Percentiles rank a stretch among this genome's conserved stretches.
These are phyloP conservation scores for Cordyceps pruinosa DNA, from an alignment of 2,329 filamentous ascomycete species.

Conservation along the genomic window DNA sequence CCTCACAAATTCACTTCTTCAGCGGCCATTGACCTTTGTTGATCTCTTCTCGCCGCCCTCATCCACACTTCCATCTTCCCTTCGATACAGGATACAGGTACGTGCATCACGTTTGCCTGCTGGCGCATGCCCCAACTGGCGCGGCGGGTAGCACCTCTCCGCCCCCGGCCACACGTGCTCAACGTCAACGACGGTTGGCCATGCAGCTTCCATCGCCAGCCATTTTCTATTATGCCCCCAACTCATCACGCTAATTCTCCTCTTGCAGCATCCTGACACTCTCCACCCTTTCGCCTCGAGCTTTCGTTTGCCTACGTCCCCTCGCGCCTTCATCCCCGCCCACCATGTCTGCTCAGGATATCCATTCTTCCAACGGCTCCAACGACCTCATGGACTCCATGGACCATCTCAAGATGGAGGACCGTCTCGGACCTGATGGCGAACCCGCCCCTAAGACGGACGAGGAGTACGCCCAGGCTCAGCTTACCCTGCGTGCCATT, in stretches of 20 bases:
- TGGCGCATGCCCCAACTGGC: neutral
- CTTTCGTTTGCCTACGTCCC: conserved; percentile 2
- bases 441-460: conserved; percentile 84
- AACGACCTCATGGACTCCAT: conserved; percentile 54
- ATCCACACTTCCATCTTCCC: neutral
- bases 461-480: conserved; percentile 89
- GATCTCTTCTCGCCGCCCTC: neutral
- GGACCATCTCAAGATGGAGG: conserved; percentile 60
- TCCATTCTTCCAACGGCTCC: conserved; percentile 49
- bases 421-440: conserved; percentile 64
- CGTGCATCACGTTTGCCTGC: neutral
- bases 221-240: neutral
- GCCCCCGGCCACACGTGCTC: conserved; percentile 10
- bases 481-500: conserved; percentile 91
- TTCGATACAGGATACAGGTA: conserved; percentile 8
- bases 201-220: neutral
- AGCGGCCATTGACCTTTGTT: conserved; percentile 22
- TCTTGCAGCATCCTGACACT: neutral
- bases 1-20: conserved; percentile 4
- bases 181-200: neutral
- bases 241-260: neutral
- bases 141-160: neutral
- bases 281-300: neutral
- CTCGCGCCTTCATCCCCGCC: conserved; percentile 13
- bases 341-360: conserved; percentile 58